phyloP scores from a whole-genome alignment of 495 filamentous ascomycete species.

The Lepidopterella palustris region DNA sequence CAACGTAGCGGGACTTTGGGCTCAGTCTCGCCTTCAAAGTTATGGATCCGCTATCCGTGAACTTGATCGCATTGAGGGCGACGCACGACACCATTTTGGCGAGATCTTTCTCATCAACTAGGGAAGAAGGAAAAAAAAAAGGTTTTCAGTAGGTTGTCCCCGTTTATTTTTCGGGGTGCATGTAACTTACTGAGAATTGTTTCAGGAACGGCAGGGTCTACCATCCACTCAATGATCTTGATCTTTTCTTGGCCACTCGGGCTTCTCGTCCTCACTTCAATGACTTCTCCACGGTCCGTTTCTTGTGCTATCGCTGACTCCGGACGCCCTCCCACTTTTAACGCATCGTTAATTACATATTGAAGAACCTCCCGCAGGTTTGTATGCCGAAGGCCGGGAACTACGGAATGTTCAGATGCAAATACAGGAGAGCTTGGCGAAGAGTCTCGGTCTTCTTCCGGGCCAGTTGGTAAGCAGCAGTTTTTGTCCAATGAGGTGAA shows the following conservation, averaged over 20 bases:
- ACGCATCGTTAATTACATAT: conserved; percentile 60
- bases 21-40: conserved; percentile 50
- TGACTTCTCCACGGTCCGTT: conserved; percentile 58
- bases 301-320: conserved; percentile 56
- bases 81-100: conserved; percentile 68
- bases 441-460: conserved; percentile 15
- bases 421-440: conserved; percentile 19
- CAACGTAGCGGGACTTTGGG: conserved; percentile 47
- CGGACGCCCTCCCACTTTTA: conserved; percentile 67
- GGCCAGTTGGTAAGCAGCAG: neutral
- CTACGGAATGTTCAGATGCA: conserved; percentile 45
- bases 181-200: conserved; percentile 48
- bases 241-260: conserved; percentile 53
- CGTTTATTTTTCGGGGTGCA: neutral
- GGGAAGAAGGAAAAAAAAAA: conserved; percentile 3
- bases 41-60: conserved; percentile 66
- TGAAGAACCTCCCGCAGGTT: conserved; percentile 61
- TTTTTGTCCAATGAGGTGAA: neutral
- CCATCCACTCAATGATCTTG: conserved; percentile 61
- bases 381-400: conserved; percentile 50
- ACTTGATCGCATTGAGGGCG: conserved; percentile 74
- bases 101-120: conserved; percentile 63
- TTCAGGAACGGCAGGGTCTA: conserved; percentile 59
- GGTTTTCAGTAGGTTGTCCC: too few relatives aligned
- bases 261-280: conserved; percentile 55